A percentile compares a stretch with the other conserved stretches of the same genome.
phyloP scores from a whole-genome alignment of 108 stramenopile species.

The Nitzschia sp. region DNA sequence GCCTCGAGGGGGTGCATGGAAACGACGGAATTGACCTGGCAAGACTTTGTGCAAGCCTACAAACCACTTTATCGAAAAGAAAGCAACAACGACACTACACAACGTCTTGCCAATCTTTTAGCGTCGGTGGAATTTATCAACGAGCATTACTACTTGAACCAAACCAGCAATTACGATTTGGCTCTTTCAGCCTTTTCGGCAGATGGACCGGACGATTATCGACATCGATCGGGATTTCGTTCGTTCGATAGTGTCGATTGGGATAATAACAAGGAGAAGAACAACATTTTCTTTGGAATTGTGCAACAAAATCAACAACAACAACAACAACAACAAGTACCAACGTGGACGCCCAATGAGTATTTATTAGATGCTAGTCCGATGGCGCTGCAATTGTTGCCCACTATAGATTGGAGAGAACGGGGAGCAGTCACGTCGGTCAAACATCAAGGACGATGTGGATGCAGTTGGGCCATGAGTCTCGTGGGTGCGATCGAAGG shows the following conservation, averaged over 20 bases:
- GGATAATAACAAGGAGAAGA: not conserved
- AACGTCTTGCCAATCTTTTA: not conserved
- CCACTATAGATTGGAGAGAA: conserved; percentile 68
- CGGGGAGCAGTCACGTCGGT: conserved; percentile 73
- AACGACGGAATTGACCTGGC: not conserved
- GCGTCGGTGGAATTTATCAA: not conserved
- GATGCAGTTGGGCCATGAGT: conserved; percentile 92
- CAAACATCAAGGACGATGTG: conserved; percentile 85
- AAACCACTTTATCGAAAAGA: not conserved
- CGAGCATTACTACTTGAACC: not conserved
- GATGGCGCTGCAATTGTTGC: not conserved
- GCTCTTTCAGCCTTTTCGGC: conserved; percentile 32
- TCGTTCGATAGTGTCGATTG: not conserved
- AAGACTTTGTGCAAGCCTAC: not conserved
- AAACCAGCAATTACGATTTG: conserved; percentile 2
- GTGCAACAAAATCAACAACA: no score
- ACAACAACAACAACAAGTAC: no score
- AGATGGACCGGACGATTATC: conserved; percentile 24
- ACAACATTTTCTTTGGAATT: not conserved
- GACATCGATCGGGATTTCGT: not conserved
- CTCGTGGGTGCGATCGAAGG: conserved; percentile 88
- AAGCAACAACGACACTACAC: no score
- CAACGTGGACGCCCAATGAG: no score
- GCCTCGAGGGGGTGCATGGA: not conserved
- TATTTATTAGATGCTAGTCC: no score